Conservation (phyloP, 1,139 yeast species). For the Hyphopichia pseudoburtonii region DNA sequence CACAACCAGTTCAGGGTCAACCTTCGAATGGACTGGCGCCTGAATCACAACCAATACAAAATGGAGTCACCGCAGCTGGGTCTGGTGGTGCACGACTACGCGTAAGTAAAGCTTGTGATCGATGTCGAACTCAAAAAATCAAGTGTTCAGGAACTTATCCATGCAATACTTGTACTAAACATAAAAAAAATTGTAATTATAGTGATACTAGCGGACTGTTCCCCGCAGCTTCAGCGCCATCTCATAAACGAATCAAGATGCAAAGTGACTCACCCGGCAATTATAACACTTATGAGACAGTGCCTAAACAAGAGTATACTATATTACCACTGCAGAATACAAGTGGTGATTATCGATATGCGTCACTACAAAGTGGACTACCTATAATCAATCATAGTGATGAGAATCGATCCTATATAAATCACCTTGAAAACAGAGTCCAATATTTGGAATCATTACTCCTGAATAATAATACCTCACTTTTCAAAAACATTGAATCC, state of each 20-base stretch:
- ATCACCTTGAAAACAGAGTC: conserved; percentile 40
- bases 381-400: conserved; percentile 15
- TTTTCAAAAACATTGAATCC: conserved; percentile 15
- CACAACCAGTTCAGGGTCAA: no score
- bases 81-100: conserved; percentile 29
- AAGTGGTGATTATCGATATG: background rate
- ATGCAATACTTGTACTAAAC: conserved; percentile 50
- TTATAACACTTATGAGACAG: background rate
- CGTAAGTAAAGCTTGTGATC: conserved; percentile 60
- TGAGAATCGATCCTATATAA: conserved; percentile 21
- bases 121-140: conserved; percentile 60
- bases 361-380: conserved; percentile 16
- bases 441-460: conserved; percentile 40
- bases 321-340: background rate
- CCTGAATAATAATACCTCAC: conserved; percentile 15
- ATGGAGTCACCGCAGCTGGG: background rate
- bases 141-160: conserved; percentile 63
- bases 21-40: no score
- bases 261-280: background rate
- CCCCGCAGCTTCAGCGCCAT: no score
- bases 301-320: background rate
- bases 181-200: conserved; percentile 40
- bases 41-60: background rate
- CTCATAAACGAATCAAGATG: no score
- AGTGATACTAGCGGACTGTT: background rate